phyloP scores from a whole-genome alignment of 805 yeast genomes.

The Candida mattraensis region DNA sequence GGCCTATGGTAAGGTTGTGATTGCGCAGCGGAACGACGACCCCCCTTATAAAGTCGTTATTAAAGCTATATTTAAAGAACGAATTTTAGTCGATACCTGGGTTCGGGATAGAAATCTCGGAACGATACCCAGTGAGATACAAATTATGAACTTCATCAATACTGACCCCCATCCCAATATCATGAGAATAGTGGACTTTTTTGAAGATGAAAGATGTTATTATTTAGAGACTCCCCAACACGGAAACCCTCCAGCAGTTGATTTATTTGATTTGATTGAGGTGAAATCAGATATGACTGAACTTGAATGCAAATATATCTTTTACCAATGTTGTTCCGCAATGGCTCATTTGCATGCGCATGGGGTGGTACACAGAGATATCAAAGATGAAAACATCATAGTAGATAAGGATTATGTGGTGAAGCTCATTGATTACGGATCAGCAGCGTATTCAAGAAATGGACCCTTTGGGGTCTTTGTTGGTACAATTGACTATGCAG shows the following conservation, averaged over 20 bases:
- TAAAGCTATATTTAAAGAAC: constrained; percentile 87
- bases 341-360: constrained; percentile 77
- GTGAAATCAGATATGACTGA: constrained; percentile 80
- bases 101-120: constrained; percentile 89
- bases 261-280: constrained; percentile 89
- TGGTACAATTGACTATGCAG: constrained; percentile 96
- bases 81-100: constrained; percentile 97
- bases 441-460: constrained; percentile 84
- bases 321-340: constrained; percentile 77
- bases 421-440: constrained; percentile 91
- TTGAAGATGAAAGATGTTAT: constrained; percentile 87
- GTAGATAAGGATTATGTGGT: constrained; percentile 79
- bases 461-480: constrained; percentile 98
- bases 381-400: constrained; percentile 91
- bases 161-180: constrained; percentile 83
- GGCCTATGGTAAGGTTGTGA: constrained; percentile 91
- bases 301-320: constrained; percentile 72
- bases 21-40: constrained; percentile 68
- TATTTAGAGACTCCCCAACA: constrained; percentile 91
- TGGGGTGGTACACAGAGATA: constrained; percentile 92
- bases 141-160: constrained; percentile 81
- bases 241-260: constrained; percentile 88
- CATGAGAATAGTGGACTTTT: constrained; percentile 81
- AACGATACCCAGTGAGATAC: constrained; percentile 95
- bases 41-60: constrained; percentile 68